Evolutionary conservation across 2,329 filamentous ascomycete species (phyloP), one percentile per base, ranked within the genome.

Genomic region (Clonostachys chloroleuca): DNA sequence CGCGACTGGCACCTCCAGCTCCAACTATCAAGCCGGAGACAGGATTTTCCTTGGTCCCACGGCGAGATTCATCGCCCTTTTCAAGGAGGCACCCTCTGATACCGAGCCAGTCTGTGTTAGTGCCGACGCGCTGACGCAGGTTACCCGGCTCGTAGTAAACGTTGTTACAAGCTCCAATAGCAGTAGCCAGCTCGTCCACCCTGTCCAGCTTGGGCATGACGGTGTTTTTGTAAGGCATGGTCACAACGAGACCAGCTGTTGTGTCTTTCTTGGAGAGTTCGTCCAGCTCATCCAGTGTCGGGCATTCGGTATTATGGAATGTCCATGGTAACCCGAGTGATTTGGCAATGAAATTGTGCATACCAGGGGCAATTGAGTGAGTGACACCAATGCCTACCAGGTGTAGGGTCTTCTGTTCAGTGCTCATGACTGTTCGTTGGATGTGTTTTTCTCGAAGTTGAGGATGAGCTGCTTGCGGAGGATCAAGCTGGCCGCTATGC

Each of bases 81-180:
- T 30, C 24, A 10, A 30, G 24, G 12, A 71, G 51, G 47, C 63
- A 70, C 5, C 59, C 63, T 37, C 60, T 59, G 45, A 73, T 64
- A 3, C 70, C 68, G 2, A 61, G 51, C 68, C 69, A 72, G 49
- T 73, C 69, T 2, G 69, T 73, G 49, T 73, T 73, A 7, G 64
- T 66, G 3, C 68, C 70, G 8, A 56, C 51, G 1, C 71, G 12
- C 14, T 8, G 36, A n/a, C 36, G 52, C 24, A 9, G 9, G 10
- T 48, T 52, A 5, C 57, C 52, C 6, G 46, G 34, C 6, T 54
- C 42, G 24, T 52, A 50, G 50, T 66, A 66, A 14, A 66, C 56
- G 43, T 63, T 63, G 47, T 67, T 67, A 54, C 63, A 66, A 5
- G 70, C 69, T 3, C 67, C 66, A 5, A 72, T 63, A 12, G 56